Percentiles rank a stretch among this genome's conserved stretches.
These are phyloP conservation scores for Trichomonas tenax DNA, from an alignment of 208 protist species.

Conservation along the genomic window DNA sequence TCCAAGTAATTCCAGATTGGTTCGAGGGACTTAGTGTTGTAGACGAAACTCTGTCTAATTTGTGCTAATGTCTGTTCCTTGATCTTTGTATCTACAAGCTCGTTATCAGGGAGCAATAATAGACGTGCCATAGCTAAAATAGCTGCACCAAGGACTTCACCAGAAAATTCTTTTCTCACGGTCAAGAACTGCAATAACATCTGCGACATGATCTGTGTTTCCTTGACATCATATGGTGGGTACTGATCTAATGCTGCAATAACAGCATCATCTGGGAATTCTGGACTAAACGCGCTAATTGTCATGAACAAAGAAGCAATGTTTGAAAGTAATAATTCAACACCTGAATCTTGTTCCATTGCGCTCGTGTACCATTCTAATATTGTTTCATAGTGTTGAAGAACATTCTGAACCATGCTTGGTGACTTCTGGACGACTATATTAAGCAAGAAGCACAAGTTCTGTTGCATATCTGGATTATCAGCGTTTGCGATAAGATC, in stretches of 20 bases:
- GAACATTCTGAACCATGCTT: background rate
- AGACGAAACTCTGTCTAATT: background rate
- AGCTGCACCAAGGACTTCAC: background rate
- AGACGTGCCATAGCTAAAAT: background rate
- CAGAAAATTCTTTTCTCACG: background rate
- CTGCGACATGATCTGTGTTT: background rate
- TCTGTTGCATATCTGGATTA: background rate
- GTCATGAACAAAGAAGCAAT: background rate
- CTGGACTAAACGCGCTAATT: background rate
- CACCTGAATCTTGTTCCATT: background rate
- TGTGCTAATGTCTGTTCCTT: background rate
- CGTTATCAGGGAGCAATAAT: background rate
- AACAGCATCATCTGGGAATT: background rate
- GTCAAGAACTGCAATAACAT: background rate
- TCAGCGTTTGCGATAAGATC: background rate
- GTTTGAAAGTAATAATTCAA: background rate
- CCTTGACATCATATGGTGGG: background rate
- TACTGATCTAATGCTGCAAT: background rate
- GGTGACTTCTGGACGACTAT: background rate
- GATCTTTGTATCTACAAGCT: background rate
- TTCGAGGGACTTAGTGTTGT: background rate
- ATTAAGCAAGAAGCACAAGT: background rate
- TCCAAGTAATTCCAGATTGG: background rate
- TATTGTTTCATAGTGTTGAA: background rate
- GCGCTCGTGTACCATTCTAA: background rate